Evolutionary conservation across 441 rosid species (phyloP), one percentile per base, ranked within the genome.

Genomic region (Pelargonium myrrhifolium): DNA sequence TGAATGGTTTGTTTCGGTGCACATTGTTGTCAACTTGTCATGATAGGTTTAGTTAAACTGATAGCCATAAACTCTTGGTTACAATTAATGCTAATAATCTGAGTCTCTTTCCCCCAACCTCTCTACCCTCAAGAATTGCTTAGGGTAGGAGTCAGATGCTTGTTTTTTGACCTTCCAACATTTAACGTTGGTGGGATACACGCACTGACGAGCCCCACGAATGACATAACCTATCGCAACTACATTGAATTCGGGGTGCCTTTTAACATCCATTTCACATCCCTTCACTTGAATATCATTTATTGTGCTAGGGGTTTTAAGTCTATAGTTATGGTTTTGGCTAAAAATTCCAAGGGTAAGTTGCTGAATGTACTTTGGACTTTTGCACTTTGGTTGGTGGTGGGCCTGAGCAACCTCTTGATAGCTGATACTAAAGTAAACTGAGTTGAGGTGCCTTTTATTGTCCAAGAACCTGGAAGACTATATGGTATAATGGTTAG

Each of bases 281-380:
- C 55, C 15, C 55, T 15, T 12, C n/a, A 2, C 6, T 14, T 47
- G 55, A 47, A 15, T 15, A 6, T 51, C 58, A 51, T 51, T 51
- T n/a, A 51, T 51, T 51, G 58, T n/a, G 18, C 9, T 51, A 51
- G 58, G 51, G 58, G 17, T 51, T 47, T 51, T n/a, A 51, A 51
- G 18, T 4, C 15, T 47, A 11, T 47, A 47, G 53, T 4, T 11
- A 47, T 4, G n/a, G 58, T 51, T 17, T 39, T n/a, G 18, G 58
- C 58, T 51, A 17, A 15, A 51, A 51, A 1, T 17, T 15, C 58
- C 58, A 51, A 51, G 59, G 59, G 10, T 18, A 56, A 8, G 61
- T 56, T 56, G 11, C n/a, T 58, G 28, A 58, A 58, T 58, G 62
- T 58, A 22, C 62, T 22, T 56, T 58, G 31, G 62, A 58, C 35